Evolutionary conservation across 2,329 filamentous ascomycete genomes (phyloP), one percentile per base, ranked within the genome.

Genomic region (Pseudogymnoascus sp.): DNA sequence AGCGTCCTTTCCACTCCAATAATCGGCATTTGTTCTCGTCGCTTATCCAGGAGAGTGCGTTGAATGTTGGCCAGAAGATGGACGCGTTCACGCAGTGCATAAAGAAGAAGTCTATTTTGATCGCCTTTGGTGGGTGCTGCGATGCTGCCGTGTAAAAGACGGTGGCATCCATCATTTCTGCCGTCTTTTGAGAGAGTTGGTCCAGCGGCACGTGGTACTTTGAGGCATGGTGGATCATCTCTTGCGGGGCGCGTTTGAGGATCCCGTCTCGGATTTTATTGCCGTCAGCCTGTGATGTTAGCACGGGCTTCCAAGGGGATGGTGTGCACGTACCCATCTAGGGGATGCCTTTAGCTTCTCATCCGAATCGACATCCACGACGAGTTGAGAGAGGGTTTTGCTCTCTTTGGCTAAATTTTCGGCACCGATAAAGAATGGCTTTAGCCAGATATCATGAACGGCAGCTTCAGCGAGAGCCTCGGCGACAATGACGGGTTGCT

Each of bases 41-140:
- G 0, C 84, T 78, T 47, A 92, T 78, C 82, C 83, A 94, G 38
- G 78, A 67, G 67, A 80, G 80, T 10, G 76, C 76, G 70, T 86
- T 81, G 72, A 96, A 80, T 6, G 79, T 78, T 67, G 90, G 80
- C 77, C 93, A 94, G 67, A 96, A 84, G n/a, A 87, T 87, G 10
- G 79, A 71, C 0, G 78, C 78, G 71, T 89, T 97, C 67, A 93
- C 77, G 69, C 86, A 84, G 74, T 97, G 92, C 69, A 92, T 92
- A 71, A 78, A 79, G 77, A 87, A 94, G 73, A 97, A 97, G 73
- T 96, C 92, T 72, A 91, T 85, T 72, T 89, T 92, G 60, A 87
- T 78, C 21, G 80, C 74, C 72, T 92, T 89, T 1, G 79, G 78
- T 0, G 84, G 83, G 31, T 82, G 78, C 0, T 90, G 84, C 0